Base-by-base conservation (phyloP, 345 rosid genomes). In the Camelina neglecta region DNA sequence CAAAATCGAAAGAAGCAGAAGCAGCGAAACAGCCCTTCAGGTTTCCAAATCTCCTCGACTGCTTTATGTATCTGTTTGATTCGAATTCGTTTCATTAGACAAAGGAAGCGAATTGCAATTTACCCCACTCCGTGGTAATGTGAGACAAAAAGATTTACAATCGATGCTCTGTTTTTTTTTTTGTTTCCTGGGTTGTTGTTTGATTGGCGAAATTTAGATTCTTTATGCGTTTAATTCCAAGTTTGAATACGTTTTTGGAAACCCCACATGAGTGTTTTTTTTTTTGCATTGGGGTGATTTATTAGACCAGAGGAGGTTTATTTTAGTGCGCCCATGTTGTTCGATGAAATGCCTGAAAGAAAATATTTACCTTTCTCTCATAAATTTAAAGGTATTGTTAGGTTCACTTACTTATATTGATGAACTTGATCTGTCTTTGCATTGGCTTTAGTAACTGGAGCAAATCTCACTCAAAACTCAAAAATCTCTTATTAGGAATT, bases 341-440 rank as follows among this genome's bases (percentile, higher is more conserved):
- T 77, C 72, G 80, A 77, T 26, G 75, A 64, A 71, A 71, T 77
- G 80, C 60, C 75, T 71, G 47, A 71, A 4, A 56, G 67, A 62
- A 62, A 67, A 42, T 26, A 24, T 49, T 7, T 18, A 20, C 24
- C 13, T 15, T 38, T 66, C 1, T 60, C 18, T 18, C 18, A 0
- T 18, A 18, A 18, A 18, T 18, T 18, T 18, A 18, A 36, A 36
- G 11, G 41, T 3, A 36, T 36, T 36, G 10, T 8, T 36, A 21
- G 38, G n/a, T 33, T 50, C 26, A 33, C 56, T 69, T n/a, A 26
- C 41, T 63, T 41, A 11, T 8, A 47, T 16, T 58, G 36, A 36
- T 13, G 57, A 59, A 36, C 26, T 10, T 38, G 11, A 36, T 71
- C 18, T 18, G 18, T 18, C 16, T 13, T 59, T 15, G 13, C 60